Percentiles rank a stretch among this genome's conserved stretches.
phyloP scores from a whole-genome alignment of 805 yeast genomes.

The Ogataea salicorniae region DNA sequence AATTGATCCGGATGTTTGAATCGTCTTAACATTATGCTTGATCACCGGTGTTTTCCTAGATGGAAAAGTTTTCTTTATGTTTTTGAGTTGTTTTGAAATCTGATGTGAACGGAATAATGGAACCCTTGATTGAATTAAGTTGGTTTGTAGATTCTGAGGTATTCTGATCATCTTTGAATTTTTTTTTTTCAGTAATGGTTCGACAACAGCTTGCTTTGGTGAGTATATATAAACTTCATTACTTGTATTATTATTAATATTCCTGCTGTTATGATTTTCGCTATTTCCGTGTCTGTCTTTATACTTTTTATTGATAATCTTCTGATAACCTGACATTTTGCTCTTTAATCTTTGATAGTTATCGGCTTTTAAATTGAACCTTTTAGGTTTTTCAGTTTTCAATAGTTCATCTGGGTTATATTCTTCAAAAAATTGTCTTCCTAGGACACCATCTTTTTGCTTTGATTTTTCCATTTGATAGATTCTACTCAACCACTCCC shows the following conservation, averaged over 20 bases:
- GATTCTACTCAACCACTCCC: conserved; percentile 82
- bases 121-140: no score
- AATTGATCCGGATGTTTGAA: neutral
- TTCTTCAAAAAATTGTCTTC: conserved; percentile 70
- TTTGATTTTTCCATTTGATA: conserved; percentile 49
- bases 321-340: conserved; percentile 33
- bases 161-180: neutral
- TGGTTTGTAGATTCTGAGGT: neutral
- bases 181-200: conserved; percentile 10
- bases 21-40: conserved; percentile 9
- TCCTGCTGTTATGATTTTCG: neutral
- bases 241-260: conserved; percentile 1
- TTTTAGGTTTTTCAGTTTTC: neutral
- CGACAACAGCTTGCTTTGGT: conserved; percentile 38
- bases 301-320: no score
- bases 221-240: conserved; percentile 39
- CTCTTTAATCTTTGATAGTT: conserved; percentile 27
- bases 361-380: conserved; percentile 11
- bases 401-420: conserved; percentile 21
- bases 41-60: conserved; percentile 5
- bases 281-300: neutral
- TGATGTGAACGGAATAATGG: neutral
- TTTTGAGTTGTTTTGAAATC: neutral
- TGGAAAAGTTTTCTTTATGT: neutral
- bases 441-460: conserved; percentile 69